Evolutionary conservation across 2,329 filamentous ascomycete species (phyloP), one percentile per base, ranked within the genome.

Genomic region (Penicillium occitanis): DNA sequence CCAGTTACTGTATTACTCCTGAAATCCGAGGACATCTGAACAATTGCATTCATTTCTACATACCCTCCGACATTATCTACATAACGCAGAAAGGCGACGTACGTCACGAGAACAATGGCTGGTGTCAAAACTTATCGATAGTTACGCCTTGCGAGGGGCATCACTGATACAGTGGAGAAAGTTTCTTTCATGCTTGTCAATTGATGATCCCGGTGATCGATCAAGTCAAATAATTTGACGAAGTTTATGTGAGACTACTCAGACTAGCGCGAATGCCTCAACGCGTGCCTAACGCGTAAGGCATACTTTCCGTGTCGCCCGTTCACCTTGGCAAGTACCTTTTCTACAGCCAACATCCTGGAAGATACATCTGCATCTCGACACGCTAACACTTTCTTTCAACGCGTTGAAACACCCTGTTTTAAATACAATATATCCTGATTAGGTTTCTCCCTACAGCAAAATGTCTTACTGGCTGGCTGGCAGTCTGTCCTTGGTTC

Each of bases 221-320:
- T 53, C 50, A 53, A 30, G 50, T 19, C 28, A n/a, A n/a, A 30
- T 53, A 10, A n/a, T 53, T 51, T 33, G 51, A 22, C 28, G 30
- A 55, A 57, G 53, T 57, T 14, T 33, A 55, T 30, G n/a, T 22
- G 28, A 42, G 33, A 63, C 44, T 42, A 22, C 5, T 14, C 44
- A 25, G 48, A 44, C 22, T 51, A 46, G 35, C 14, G 37, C 35
- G 37, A 11, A 55, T 64, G 40, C n/a, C n/a, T 28, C 13, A 25
- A 64, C 62, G 62, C 62, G 57, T 13, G 51, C 40, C 51, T 64
- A 28, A 57, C 50, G 50, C 61, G 61, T 63, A 55, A 63, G 61
- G 61, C 48, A 37, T 63, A 42, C 48, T 35, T 37, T 28, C 30
- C 22, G 44, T 62, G 30, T 30, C 44, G 10, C 22, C 19, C 42